Percentiles rank a stretch among this genome's conserved stretches.
Conservation (phyloP, 176 grass and related monocot species). For the Aegilops umbellulata region DNA sequence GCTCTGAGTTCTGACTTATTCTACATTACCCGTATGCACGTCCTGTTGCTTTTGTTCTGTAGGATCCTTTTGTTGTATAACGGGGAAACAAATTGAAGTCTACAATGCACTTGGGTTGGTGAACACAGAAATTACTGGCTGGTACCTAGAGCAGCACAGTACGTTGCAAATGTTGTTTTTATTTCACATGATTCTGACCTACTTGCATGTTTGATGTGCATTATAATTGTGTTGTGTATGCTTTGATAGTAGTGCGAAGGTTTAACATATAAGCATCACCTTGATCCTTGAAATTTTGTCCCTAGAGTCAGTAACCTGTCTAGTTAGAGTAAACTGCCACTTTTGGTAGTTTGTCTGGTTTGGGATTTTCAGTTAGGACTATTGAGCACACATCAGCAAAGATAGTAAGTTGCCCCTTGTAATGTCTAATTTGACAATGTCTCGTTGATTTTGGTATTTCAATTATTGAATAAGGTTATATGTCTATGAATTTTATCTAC, state of each 20-base stretch:
- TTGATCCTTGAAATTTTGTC: constrained; percentile 15
- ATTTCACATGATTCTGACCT: constrained; percentile 1
- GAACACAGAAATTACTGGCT: background rate
- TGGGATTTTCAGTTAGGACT: background rate
- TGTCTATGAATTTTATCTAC: background rate
- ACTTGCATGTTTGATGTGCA: background rate
- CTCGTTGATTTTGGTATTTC: background rate
- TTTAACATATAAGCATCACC: background rate
- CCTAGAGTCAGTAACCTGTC: background rate
- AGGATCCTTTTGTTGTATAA: background rate
- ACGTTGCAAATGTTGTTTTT: constrained; percentile 3
- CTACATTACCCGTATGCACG: background rate
- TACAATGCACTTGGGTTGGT: background rate
- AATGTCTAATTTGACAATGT: background rate
- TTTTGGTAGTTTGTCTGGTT: background rate
- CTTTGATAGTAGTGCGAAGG: background rate
- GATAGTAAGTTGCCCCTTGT: background rate
- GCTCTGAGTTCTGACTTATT: background rate
- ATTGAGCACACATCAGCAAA: background rate
- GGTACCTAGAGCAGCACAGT: background rate
- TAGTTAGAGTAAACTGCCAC: background rate
- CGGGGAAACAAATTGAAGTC: background rate
- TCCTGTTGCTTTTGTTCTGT: constrained; percentile 14
- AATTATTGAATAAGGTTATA: background rate
- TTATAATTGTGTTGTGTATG: background rate